These are phyloP conservation scores for Neurospora sp. DNA, from an alignment of 495 filamentous ascomycete species.

Conservation along the genomic window DNA sequence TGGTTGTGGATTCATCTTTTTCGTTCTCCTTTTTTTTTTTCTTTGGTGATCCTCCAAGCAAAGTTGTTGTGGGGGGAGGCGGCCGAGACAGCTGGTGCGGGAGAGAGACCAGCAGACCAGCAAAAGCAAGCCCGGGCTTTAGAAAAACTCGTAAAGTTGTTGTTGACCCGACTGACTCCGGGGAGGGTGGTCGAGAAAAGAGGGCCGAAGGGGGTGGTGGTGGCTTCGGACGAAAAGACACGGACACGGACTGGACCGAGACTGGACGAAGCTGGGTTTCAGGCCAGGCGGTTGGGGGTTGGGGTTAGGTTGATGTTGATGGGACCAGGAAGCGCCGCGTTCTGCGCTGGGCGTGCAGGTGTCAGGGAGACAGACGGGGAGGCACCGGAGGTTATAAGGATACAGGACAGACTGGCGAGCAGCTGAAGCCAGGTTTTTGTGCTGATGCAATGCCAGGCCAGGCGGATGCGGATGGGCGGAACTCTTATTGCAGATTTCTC, in stretches of 20 bases:
- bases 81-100: conserved; percentile 14
- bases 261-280: background rate
- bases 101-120: conserved; percentile 10
- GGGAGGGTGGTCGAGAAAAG: background rate
- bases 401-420: background rate
- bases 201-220: background rate
- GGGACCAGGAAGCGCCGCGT: background rate
- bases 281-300: background rate
- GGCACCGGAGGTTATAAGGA: background rate
- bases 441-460: background rate
- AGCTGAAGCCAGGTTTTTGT: background rate
- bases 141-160: background rate
- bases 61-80: background rate
- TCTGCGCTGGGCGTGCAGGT: background rate
- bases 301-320: background rate
- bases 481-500: conserved; percentile 17
- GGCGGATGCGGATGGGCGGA: background rate
- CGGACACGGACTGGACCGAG: background rate
- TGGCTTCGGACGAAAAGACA: background rate
- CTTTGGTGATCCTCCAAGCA: background rate
- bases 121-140: background rate
- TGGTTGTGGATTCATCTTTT: conserved; percentile 25
- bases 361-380: background rate
- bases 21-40: background rate
- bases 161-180: background rate